A percentile compares a stretch with the other conserved stretches of the same genome.
Conservation (phyloP, 129 eudicot species). For the Glebionis coronaria region DNA sequence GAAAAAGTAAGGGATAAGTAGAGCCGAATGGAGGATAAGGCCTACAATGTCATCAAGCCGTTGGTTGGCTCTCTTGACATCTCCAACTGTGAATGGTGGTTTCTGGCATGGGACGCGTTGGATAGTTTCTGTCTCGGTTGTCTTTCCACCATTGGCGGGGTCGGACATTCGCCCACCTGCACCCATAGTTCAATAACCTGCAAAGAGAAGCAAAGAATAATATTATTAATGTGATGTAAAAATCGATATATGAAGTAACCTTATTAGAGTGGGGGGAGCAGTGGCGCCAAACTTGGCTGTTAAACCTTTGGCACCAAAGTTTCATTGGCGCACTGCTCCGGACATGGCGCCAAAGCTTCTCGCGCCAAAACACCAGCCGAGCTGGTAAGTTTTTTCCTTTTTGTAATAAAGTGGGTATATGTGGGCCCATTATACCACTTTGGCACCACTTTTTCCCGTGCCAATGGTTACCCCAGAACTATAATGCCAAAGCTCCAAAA, state of each 20-base stretch:
- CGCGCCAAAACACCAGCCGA: too few species aligned
- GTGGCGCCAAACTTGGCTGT: too few species aligned
- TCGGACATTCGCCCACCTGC: constrained; percentile 61
- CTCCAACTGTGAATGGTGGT: constrained; percentile 60
- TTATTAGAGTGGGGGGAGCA: too few species aligned
- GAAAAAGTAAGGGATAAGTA: constrained; percentile 58
- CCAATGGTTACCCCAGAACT: too few species aligned
- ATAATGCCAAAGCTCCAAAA: too few species aligned
- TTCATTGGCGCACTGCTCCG: too few species aligned
- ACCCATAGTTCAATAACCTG: constrained; percentile 56
- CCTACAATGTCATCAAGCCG: constrained; percentile 73
- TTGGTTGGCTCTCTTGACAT: constrained; percentile 59
- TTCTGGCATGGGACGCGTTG: constrained; percentile 44
- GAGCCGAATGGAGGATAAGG: constrained; percentile 49
- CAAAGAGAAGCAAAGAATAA: background rate
- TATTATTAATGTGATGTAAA: background rate
- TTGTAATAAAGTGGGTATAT: too few species aligned
- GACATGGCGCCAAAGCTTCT: too few species aligned
- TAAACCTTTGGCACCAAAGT: too few species aligned
- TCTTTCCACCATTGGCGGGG: constrained; percentile 30
- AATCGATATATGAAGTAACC: background rate
- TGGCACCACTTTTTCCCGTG: too few species aligned
- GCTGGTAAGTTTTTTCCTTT: too few species aligned
- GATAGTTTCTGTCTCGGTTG: constrained; percentile 34
- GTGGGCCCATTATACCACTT: too few species aligned